Percentiles rank a stretch among this genome's conserved stretches.
Evolutionary conservation across 2,329 filamentous ascomycete genomes (phyloP).

Genomic region (Botrytis elliptica): DNA sequence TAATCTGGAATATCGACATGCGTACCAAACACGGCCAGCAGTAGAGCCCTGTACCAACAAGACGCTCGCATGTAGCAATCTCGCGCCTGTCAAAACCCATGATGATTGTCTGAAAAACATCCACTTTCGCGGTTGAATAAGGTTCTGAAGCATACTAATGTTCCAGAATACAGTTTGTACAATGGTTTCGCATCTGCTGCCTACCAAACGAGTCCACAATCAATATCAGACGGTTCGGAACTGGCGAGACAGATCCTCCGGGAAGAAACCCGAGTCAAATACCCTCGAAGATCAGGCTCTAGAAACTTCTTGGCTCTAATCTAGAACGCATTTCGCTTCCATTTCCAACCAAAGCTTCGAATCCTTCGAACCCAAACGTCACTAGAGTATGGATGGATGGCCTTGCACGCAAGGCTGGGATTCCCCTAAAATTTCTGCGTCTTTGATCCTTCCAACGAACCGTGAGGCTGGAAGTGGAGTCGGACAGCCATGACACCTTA

Average conservation of each 20-base stretch:
- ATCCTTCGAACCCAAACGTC: conserved; percentile 8
- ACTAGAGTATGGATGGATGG: not conserved
- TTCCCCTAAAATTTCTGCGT: not conserved
- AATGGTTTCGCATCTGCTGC: not conserved
- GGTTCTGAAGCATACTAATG: not conserved
- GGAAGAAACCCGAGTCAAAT: not conserved
- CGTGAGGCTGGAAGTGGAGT: conserved; percentile 15
- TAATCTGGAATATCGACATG: not conserved
- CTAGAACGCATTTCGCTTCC: not conserved
- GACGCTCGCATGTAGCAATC: not conserved
- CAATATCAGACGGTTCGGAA: not conserved
- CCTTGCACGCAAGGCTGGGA: conserved; percentile 7
- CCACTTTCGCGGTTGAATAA: not conserved
- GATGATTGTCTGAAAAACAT: not conserved
- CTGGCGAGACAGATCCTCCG: not conserved
- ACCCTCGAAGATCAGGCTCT: not conserved
- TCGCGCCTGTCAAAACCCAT: conserved; percentile 8
- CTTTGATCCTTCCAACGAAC: conserved; percentile 3
- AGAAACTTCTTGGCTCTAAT: not conserved
- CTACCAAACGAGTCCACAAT: not conserved
- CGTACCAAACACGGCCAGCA: not conserved
- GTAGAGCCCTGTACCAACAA: not conserved
- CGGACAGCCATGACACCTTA: not conserved
- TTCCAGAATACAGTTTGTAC: not conserved
- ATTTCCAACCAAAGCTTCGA: not conserved